Percentiles rank a stretch among this genome's conserved stretches.
These are phyloP conservation scores for Neofusicoccum ribis DNA, from an alignment of 2,329 filamentous ascomycete species.

Conservation along the genomic window DNA sequence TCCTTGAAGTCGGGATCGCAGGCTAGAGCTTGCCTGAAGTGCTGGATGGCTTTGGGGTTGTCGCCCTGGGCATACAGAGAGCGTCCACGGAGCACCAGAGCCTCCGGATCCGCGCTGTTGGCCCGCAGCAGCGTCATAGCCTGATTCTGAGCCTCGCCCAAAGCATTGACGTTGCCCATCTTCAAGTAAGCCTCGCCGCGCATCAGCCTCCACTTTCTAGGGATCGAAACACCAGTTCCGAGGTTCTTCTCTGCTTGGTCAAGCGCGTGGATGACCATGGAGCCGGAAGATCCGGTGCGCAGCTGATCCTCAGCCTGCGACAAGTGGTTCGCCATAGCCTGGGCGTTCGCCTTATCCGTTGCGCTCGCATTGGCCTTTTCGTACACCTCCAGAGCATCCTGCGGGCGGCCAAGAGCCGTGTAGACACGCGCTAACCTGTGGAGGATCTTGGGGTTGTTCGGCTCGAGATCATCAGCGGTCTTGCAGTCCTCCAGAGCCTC, in stretches of 20 bases:
- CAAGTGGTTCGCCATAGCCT: constrained; percentile 82
- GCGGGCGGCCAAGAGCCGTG: constrained; percentile 79
- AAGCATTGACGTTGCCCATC: constrained; percentile 84
- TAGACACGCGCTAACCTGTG: constrained; percentile 87
- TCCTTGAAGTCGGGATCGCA: constrained; percentile 91
- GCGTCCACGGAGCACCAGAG: constrained; percentile 82
- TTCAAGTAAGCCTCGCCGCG: constrained; percentile 88
- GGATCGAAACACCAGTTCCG: constrained; percentile 72
- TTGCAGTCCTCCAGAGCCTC: constrained; percentile 86
- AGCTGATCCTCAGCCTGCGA: constrained; percentile 77
- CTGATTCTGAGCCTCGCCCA: constrained; percentile 90
- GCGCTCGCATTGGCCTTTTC: constrained; percentile 76
- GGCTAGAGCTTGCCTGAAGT: constrained; percentile 84
- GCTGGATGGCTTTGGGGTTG: constrained; percentile 89
- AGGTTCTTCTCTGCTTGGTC: constrained; percentile 85
- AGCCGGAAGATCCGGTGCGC: constrained; percentile 73
- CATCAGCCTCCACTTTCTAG: constrained; percentile 92
- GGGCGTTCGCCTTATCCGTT: constrained; percentile 81
- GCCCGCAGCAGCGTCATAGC: constrained; percentile 82
- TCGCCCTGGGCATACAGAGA: constrained; percentile 90
- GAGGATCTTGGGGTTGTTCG: constrained; percentile 82
- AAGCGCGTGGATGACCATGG: constrained; percentile 88
- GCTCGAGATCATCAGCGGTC: constrained; percentile 78
- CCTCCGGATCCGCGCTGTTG: constrained; percentile 92
- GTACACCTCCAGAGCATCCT: constrained; percentile 83